Percentiles rank a stretch among this genome's conserved stretches.
Evolutionary conservation across 257 asterid genomes (phyloP).

Genomic region (Capsicum chinense): DNA sequence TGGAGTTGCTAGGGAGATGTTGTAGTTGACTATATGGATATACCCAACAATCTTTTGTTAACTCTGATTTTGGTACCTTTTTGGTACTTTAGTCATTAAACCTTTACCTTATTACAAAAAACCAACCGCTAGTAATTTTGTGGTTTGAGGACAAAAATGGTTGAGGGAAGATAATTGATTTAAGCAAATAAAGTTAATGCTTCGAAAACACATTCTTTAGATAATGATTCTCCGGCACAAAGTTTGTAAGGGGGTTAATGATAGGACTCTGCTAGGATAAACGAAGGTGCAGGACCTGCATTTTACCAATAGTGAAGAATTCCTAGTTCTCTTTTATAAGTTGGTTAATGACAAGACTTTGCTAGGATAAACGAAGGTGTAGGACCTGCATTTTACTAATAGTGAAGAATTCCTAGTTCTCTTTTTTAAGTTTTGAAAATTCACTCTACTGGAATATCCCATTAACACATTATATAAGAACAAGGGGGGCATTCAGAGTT

Average conservation of each 20-base stretch:
- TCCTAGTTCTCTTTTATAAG: not conserved
- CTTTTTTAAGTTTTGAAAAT: not conserved
- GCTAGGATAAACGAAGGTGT: not conserved
- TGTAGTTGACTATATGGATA: too few relatives aligned
- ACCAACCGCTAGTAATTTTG: not conserved
- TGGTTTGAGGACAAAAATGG: not conserved
- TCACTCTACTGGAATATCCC: not conserved
- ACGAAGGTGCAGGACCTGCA: not conserved
- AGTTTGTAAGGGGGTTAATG: not conserved
- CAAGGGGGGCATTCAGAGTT: too few relatives aligned
- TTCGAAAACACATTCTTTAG: not conserved
- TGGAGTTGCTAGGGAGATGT: too few relatives aligned
- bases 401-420: not conserved
- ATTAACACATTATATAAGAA: not conserved
- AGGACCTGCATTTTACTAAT: not conserved
- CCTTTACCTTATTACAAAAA: too few relatives aligned
- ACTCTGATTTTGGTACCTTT: too few relatives aligned
- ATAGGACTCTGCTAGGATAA: not conserved
- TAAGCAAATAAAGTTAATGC: not conserved
- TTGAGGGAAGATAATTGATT: not conserved
- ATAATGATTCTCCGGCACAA: not conserved
- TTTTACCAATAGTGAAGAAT: not conserved
- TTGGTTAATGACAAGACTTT: not conserved
- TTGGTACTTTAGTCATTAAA: too few relatives aligned
- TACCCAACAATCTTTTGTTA: too few relatives aligned